Conservation (phyloP, 176 grass and related monocot genomes). For the Bolboschoenus planiculmis region DNA sequence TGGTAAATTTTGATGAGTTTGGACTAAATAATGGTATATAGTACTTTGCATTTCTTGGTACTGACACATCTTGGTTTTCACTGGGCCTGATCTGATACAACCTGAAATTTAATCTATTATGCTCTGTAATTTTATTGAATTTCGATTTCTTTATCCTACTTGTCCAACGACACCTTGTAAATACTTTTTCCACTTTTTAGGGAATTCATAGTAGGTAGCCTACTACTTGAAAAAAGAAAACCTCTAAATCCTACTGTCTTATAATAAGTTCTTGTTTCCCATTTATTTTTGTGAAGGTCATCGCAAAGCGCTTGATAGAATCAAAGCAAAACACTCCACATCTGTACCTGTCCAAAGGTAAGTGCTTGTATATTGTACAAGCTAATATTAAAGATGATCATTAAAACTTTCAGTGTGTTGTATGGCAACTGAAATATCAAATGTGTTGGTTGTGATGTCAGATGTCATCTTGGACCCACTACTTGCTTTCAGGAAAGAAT, state of each 20-base stretch:
- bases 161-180: not conserved
- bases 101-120: not conserved
- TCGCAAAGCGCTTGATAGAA: conserved; percentile 90
- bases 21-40: not conserved
- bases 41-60: not conserved
- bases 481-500: conserved; percentile 80
- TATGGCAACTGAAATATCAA: conserved; percentile 19
- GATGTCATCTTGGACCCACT: conserved; percentile 93
- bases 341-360: conserved; percentile 88
- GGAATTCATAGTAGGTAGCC: not conserved
- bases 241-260: not conserved
- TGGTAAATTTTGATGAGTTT: not conserved
- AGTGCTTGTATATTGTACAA: not conserved
- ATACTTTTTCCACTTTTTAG: not conserved
- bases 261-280: not conserved
- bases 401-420: conserved; percentile 19
- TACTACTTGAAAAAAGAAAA: not conserved
- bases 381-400: conserved; percentile 16
- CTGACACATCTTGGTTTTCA: not conserved
- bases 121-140: not conserved
- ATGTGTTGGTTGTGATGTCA: conserved; percentile 32
- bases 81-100: not conserved
- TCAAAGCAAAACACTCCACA: conserved; percentile 95
- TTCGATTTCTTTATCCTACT: not conserved
- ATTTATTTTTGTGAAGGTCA: conserved; percentile 40